Evolutionary conservation across 2,329 filamentous ascomycete genomes (phyloP), one percentile per base, ranked within the genome.

Genomic region (Fusarium pilosicola): DNA sequence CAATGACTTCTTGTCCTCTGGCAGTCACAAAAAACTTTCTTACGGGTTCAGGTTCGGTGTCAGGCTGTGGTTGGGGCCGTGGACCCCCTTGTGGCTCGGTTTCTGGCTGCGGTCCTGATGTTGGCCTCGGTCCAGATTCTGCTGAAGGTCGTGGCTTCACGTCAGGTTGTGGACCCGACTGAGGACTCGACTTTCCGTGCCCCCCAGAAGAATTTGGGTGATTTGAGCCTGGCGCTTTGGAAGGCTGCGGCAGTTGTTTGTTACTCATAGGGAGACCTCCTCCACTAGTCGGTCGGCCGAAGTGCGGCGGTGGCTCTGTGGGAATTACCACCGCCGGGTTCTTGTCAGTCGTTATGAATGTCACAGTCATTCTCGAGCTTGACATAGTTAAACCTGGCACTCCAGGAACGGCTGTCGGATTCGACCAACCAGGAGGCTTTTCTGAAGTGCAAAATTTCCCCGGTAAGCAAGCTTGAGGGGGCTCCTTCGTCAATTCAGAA

Each of bases 321-420:
- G 84, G 76, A 67, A 82, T 81, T 6, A 88, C 82, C 22, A 88
- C 85, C 14, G 85, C 83, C 1, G 88, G 87, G 62, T 89, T 89
- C 76, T 88, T 89, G 76, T 88, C 87, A 7, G 87, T 88, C 5
- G 86, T 88, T 57, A 86, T 76, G 52, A 88, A 85, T 7, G 84
- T 86, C 52, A 86, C 73, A 11, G 84, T 84, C 32, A 74, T 28
- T 55, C 74, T 66, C 54, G 60, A 61, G 41, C 54, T 60, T 32
- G 65, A 73, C 52, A 59, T 62, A 17, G 62, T 76, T 61, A 34
- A 45, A 24, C n/a, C 57, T 62, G 68, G 66, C n/a, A 45, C 59
- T 41, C 49, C 64, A 26, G 66, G 49, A 36, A 48, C 22, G 24
- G 59, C 56, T 18, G 60, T 63, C 15, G 67, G 61, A 13, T 45